Percentiles rank a stretch among this genome's conserved stretches.
Evolutionary conservation across 306 rosid species (phyloP).

Genomic region (Lupinus albus): DNA sequence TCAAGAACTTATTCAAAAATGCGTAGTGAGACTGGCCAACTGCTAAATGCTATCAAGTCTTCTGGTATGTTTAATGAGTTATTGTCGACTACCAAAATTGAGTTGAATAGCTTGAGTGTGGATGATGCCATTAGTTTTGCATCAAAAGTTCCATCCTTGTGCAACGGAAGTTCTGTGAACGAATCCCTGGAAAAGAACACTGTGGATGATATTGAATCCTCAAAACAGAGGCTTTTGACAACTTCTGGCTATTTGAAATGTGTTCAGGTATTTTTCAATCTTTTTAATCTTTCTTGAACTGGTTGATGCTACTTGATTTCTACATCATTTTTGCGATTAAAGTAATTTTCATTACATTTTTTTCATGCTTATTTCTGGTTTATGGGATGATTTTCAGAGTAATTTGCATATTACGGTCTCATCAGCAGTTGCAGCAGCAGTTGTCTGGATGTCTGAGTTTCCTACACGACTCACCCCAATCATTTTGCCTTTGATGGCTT

Average conservation of each 20-base stretch:
- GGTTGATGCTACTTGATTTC: constrained; percentile 28
- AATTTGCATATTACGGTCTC: constrained; percentile 88
- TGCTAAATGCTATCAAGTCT: constrained; percentile 60
- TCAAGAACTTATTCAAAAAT: constrained; percentile 90
- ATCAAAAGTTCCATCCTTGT: constrained; percentile 65
- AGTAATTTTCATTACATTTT: constrained; percentile 15
- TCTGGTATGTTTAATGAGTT: constrained; percentile 60
- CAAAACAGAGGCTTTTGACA: constrained; percentile 82
- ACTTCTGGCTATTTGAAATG: constrained; percentile 95
- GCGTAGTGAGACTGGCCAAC: constrained; percentile 83
- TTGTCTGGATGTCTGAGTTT: constrained; percentile 95
- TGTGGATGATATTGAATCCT: constrained; percentile 78
- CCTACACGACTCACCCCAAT: constrained; percentile 86
- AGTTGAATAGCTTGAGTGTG: constrained; percentile 72
- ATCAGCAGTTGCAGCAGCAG: constrained; percentile 89
- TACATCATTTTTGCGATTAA: constrained; percentile 1
- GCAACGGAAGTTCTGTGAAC: constrained; percentile 53
- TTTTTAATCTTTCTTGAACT: constrained; percentile 15
- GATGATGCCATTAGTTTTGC: constrained; percentile 88
- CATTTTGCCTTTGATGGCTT: constrained; percentile 95
- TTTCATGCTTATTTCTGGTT: constrained; percentile 42
- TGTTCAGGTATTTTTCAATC: constrained; percentile 75
- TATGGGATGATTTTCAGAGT: constrained; percentile 64
- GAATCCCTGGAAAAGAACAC: constrained; percentile 54
- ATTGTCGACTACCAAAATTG: constrained; percentile 49